Percentiles rank a stretch among this genome's conserved stretches.
phyloP scores from a whole-genome alignment of 208 protist genomes.

The Trypanosoma mega region DNA sequence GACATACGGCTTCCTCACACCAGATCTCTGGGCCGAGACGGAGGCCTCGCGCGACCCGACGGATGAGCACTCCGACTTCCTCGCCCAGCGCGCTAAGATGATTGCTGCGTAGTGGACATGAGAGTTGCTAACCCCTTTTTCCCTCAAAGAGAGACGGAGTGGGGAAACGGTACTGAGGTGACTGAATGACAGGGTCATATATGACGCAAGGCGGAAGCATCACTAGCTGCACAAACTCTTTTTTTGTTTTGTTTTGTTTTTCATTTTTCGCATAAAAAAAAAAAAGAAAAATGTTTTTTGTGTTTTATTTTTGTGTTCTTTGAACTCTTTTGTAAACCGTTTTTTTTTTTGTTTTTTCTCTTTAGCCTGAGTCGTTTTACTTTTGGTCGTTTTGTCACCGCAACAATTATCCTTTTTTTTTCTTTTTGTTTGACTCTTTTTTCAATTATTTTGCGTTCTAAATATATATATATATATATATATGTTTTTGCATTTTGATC shows the following conservation, averaged over 20 bases:
- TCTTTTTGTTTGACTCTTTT: slow-evolving; percentile 4
- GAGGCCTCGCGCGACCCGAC: slow-evolving; percentile 89
- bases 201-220: no score
- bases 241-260: slow-evolving; percentile 2
- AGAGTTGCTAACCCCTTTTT: background rate
- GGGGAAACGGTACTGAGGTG: no score
- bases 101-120: slow-evolving; percentile 26
- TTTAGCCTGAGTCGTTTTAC: background rate
- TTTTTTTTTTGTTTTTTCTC: background rate
- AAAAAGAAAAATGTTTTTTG: background rate
- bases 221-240: no score
- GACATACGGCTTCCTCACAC: slow-evolving; percentile 99
- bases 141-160: background rate
- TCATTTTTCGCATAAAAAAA: background rate
- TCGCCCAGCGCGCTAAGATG: slow-evolving; percentile 48
- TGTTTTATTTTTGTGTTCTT: slow-evolving; percentile 19
- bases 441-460: background rate
- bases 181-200: no score
- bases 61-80: slow-evolving; percentile 90
- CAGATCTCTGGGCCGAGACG: slow-evolving; percentile 97
- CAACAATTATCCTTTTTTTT: background rate
- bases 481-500: no score
- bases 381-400: background rate
- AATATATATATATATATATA: slow-evolving; percentile 1
- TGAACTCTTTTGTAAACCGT: background rate